Evolutionary conservation across 1,284 basidiomycete genomes (phyloP).

Genomic region (Ceratobasidium sp.): DNA sequence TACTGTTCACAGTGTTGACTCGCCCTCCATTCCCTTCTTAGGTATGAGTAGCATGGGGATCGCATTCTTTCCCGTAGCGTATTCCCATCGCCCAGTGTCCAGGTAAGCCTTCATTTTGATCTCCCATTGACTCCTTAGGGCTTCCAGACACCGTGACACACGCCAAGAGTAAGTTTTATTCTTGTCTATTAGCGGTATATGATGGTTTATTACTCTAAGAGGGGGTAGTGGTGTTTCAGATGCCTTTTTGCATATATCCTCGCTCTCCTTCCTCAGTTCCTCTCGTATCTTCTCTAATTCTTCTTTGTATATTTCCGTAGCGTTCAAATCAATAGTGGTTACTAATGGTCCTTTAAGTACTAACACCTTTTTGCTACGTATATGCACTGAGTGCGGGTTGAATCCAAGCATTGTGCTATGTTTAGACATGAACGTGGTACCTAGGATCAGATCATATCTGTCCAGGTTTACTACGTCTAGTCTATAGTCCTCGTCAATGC

Average conservation of each 20-base stretch:
- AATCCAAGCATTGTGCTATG: constrained; percentile 48
- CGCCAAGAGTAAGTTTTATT: constrained; percentile 47
- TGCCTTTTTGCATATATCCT: constrained; percentile 50
- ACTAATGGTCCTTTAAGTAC: constrained; percentile 47
- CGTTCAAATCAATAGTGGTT: constrained; percentile 40
- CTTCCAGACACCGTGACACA: constrained; percentile 52
- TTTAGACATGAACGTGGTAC: constrained; percentile 52
- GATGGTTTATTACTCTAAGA: constrained; percentile 55
- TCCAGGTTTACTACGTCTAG: constrained; percentile 44
- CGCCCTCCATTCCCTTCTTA: constrained; percentile 49
- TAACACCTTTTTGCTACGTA: constrained; percentile 44
- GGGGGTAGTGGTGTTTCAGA: constrained; percentile 52
- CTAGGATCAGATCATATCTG: constrained; percentile 51
- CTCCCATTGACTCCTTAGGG: constrained; percentile 50
- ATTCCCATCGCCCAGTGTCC: constrained; percentile 51
- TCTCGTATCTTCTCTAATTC: neutral
- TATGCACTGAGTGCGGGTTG: constrained; percentile 46
- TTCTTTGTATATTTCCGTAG: constrained; percentile 20
- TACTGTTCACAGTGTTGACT: constrained; percentile 52
- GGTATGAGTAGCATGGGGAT: constrained; percentile 55
- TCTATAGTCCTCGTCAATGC: neutral
- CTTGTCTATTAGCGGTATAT: constrained; percentile 56
- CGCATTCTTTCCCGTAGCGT: constrained; percentile 50
- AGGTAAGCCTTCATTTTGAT: constrained; percentile 48
- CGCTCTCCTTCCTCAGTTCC: constrained; percentile 46